A percentile compares a stretch with the other conserved stretches of the same genome.
Conservation (phyloP, 352 stramenopile species). For the Phytophthora foliorum region DNA sequence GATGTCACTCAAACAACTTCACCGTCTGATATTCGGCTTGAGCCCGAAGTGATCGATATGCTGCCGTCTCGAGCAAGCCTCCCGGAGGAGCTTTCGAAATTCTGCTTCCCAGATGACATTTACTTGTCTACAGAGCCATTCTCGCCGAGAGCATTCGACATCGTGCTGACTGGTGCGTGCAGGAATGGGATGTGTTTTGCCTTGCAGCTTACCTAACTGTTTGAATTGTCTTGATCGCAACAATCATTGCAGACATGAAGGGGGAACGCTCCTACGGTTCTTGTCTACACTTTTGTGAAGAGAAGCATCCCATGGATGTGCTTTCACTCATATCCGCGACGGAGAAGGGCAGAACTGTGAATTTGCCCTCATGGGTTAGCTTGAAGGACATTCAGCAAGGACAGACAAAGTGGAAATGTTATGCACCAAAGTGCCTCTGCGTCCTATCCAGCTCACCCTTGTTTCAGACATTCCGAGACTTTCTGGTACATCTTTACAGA, state of each 20-base stretch:
- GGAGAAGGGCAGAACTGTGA: conserved; percentile 52
- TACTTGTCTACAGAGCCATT: conserved; percentile 54
- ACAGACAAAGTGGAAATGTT: conserved; percentile 62
- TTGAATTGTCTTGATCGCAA: background rate
- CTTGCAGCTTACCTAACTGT: background rate
- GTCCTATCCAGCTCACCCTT: conserved; percentile 63
- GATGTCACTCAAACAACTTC: conserved; percentile 50
- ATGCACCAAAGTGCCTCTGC: conserved; percentile 72
- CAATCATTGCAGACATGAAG: conserved; percentile 55
- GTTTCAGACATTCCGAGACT: conserved; percentile 65
- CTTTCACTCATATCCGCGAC: conserved; percentile 64
- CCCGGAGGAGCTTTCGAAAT: conserved; percentile 77
- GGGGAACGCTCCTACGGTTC: conserved; percentile 63
- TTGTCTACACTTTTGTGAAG: conserved; percentile 73
- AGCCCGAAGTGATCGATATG: conserved; percentile 63
- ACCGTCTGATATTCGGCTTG: conserved; percentile 57
- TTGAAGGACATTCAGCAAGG: conserved; percentile 77
- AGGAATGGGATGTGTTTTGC: background rate
- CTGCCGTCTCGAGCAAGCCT: conserved; percentile 52
- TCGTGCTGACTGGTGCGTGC: conserved; percentile 70
- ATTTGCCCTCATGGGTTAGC: conserved; percentile 72
- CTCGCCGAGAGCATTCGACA: conserved; percentile 64
- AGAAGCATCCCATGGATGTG: conserved; percentile 69
- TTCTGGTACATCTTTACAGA: conserved; percentile 59
- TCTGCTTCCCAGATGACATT: conserved; percentile 74